A percentile compares a stretch with the other conserved stretches of the same genome.
Evolutionary conservation across 805 yeast genomes (phyloP).

Genomic region (Saturnispora gosingensis): DNA sequence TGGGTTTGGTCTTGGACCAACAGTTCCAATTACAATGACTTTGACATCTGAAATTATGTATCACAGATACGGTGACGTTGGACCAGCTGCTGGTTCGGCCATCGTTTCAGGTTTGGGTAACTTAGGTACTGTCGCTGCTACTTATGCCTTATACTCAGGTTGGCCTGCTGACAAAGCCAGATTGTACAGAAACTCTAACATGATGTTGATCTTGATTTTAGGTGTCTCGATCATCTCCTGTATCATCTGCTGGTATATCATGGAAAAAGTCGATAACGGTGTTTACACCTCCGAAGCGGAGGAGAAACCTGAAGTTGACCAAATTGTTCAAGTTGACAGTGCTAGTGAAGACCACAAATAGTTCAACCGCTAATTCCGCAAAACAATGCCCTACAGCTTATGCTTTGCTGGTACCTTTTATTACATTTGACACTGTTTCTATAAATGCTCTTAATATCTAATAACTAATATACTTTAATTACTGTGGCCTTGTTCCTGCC

Average conservation of each 20-base stretch:
- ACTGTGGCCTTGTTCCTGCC: no score
- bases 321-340: background rate
- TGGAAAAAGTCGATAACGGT: constrained; percentile 16
- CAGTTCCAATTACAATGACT: constrained; percentile 83
- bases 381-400: no score
- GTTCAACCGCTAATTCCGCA: no score
- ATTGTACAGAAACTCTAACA: constrained; percentile 59
- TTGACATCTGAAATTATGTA: constrained; percentile 71
- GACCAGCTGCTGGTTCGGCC: constrained; percentile 76
- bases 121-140: constrained; percentile 75
- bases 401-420: background rate
- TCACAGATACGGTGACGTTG: constrained; percentile 69
- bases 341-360: background rate
- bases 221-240: constrained; percentile 62
- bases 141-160: constrained; percentile 78
- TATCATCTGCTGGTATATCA: constrained; percentile 17
- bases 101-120: constrained; percentile 81
- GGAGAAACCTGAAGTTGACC: background rate
- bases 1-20: constrained; percentile 85
- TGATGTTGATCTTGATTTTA: constrained; percentile 73
- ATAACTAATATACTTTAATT: no score
- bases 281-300: constrained; percentile 12
- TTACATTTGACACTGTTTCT: background rate
- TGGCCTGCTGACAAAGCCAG: constrained; percentile 73
- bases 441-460: background rate